phyloP scores from a whole-genome alignment of 495 filamentous ascomycete species.

The Penicillium odoratum region DNA sequence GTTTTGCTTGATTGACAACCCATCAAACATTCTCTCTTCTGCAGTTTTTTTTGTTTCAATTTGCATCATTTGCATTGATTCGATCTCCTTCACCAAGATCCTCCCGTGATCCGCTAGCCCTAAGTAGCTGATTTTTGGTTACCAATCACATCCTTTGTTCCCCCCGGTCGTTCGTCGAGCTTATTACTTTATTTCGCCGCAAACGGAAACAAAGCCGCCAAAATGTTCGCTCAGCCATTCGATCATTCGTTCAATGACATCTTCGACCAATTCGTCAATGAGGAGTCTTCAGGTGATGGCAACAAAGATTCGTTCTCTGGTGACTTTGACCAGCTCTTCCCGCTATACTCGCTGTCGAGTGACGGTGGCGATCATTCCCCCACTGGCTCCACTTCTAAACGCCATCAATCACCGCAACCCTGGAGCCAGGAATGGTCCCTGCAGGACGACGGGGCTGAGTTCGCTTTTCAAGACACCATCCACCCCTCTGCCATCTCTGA shows the following conservation, averaged over 20 bases:
- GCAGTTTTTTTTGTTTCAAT: neutral
- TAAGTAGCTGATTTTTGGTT: slow-evolving; percentile 16
- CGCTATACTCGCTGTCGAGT: slow-evolving; percentile 42
- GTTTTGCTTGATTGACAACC: slow-evolving; percentile 43
- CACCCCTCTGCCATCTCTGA: slow-evolving; percentile 44
- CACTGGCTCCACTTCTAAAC: slow-evolving; percentile 37
- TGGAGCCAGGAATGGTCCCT: slow-evolving; percentile 46
- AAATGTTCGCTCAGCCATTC: slow-evolving; percentile 48
- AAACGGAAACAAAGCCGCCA: slow-evolving; percentile 46
- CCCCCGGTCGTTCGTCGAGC: slow-evolving; percentile 18
- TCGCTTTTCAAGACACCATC: slow-evolving; percentile 42
- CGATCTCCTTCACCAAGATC: slow-evolving; percentile 10
- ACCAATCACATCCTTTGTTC: slow-evolving; percentile 34
- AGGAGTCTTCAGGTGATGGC: slow-evolving; percentile 43
- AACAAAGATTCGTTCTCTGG: slow-evolving; percentile 47
- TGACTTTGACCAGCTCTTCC: slow-evolving; percentile 47
- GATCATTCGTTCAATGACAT: slow-evolving; percentile 55
- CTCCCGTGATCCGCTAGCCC: slow-evolving; percentile 13
- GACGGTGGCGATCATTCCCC: slow-evolving; percentile 50
- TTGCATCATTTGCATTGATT: slow-evolving; percentile 15
- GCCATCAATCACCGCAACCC: slow-evolving; percentile 38
- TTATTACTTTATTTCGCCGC: slow-evolving; percentile 35
- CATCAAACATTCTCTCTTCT: slow-evolving; percentile 9
- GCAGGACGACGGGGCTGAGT: slow-evolving; percentile 34
- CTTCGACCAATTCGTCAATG: slow-evolving; percentile 54